These are phyloP conservation scores for Aegilops bicornis DNA, from an alignment of 176 grass and related monocot species.

Conservation along the genomic window DNA sequence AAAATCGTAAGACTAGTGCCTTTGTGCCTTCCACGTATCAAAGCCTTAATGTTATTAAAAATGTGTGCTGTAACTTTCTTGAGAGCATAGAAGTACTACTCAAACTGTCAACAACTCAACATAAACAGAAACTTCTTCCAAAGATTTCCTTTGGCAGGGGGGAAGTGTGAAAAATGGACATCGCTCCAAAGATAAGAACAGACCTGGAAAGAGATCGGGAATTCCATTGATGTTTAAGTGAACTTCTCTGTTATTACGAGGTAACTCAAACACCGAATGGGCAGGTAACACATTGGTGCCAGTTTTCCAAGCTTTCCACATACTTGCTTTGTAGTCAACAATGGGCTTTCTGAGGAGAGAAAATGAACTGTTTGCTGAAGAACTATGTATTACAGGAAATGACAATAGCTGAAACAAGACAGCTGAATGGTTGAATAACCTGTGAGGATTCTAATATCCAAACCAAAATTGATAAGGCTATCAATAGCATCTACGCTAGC, in stretches of 20 bases:
- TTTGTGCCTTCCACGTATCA: not conserved
- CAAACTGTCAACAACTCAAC: not conserved
- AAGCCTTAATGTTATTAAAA: not conserved
- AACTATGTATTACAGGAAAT: conserved; percentile 5
- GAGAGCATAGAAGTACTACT: not conserved
- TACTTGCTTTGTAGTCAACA: conserved; percentile 37
- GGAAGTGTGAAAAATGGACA: not conserved
- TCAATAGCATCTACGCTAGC: conserved; percentile 34
- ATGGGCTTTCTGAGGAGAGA: conserved; percentile 35
- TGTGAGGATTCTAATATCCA: conserved; percentile 43
- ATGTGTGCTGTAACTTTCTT: not conserved
- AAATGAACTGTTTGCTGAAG: conserved; percentile 17
- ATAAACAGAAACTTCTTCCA: conserved; percentile 23
- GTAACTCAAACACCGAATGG: conserved; percentile 35
- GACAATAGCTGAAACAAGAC: not conserved
- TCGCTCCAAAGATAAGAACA: conserved; percentile 3
- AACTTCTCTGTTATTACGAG: conserved; percentile 23
- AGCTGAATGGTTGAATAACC: conserved; percentile 21
- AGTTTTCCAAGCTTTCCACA: conserved; percentile 51
- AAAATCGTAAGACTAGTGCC: conserved; percentile 5
- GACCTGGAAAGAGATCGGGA: conserved; percentile 41
- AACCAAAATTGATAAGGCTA: conserved; percentile 39
- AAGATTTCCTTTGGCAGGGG: not conserved
- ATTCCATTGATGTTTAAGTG: conserved; percentile 36
- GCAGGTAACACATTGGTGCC: conserved; percentile 42